Conservation (phyloP, 2,329 filamentous ascomycete genomes). For the Emericellopsis cladophorae region DNA sequence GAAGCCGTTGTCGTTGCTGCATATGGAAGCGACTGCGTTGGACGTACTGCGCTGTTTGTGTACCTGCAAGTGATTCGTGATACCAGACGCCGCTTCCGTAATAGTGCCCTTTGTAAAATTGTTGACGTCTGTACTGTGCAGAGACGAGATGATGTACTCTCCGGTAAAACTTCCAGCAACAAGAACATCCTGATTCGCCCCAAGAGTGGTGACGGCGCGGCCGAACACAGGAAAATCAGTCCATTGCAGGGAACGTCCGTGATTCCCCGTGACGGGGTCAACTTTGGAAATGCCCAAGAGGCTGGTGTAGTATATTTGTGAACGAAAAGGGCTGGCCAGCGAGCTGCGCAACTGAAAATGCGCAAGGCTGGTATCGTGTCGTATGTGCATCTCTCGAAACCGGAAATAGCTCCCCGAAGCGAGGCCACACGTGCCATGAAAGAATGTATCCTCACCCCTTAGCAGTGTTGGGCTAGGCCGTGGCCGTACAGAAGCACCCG, state of each 20-base stretch:
- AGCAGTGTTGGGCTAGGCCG: neutral
- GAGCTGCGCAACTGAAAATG: slow-evolving; percentile 57
- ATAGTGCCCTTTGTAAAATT: slow-evolving; percentile 30
- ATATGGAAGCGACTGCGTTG: slow-evolving; percentile 42
- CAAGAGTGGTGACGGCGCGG: slow-evolving; percentile 35
- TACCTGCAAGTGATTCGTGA: slow-evolving; percentile 53
- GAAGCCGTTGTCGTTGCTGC: slow-evolving; percentile 49
- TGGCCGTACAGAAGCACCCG: neutral
- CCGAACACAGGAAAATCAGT: slow-evolving; percentile 20
- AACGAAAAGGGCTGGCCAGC: slow-evolving; percentile 41
- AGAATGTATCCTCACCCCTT: neutral
- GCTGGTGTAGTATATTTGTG: slow-evolving; percentile 44
- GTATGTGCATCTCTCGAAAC: slow-evolving; percentile 44
- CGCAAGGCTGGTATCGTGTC: slow-evolving; percentile 38
- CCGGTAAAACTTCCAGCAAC: slow-evolving; percentile 47
- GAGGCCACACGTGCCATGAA: slow-evolving; percentile 13
- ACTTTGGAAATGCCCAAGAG: slow-evolving; percentile 34
- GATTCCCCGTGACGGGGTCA: slow-evolving; percentile 33
- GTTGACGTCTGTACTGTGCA: slow-evolving; percentile 25
- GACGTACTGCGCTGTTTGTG: slow-evolving; percentile 38
- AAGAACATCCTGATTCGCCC: slow-evolving; percentile 39
- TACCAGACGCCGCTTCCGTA: slow-evolving; percentile 36
- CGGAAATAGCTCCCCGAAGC: slow-evolving; percentile 38
- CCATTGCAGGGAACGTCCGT: slow-evolving; percentile 31
- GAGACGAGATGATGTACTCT: slow-evolving; percentile 35